Base-by-base conservation (phyloP, 2,329 filamentous ascomycete genomes). In the Rutstroemia sp. region DNA sequence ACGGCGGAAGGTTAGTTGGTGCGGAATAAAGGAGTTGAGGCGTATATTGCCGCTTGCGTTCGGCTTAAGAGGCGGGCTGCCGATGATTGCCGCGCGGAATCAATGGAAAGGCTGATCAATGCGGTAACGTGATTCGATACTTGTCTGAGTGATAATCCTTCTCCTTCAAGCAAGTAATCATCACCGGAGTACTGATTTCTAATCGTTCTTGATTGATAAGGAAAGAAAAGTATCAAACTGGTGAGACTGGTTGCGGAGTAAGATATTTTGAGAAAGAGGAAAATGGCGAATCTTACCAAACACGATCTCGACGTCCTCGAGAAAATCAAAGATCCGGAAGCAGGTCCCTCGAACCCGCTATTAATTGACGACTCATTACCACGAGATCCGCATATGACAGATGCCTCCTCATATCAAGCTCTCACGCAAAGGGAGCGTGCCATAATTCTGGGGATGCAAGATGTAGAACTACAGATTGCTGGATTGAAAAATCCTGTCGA, bases 271-370 rank as follows among this genome's bases (percentile, higher is more conserved):
- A 14, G 10, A 12, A 34, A 8, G 27, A 30, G 10, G 27, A 34
- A 34, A 34, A 55, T 55, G 81, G 70, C 78, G 45, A 67, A 73
- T 14, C 74, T 87, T 57, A 85, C 78, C 67, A 73, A 70, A 47
- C 79, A 79, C 61, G 84, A 87, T 67, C 71, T 82, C 68, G 77
- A 81, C 56, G 77, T 87, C 62, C 78, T 87, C 57, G 77, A 81
- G 60, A 86, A 86, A 68, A 86, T 87, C 69, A 81, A 80, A 64
- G 83, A 87, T 59, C 83, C 83, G 1, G 84, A 87, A 65, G 78
- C 78, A 7, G 77, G 85, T 60, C 79, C 83, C 14, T 73, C 77
- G 16, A 71, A 76, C 9, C 72, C 76, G 12, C 71, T 82, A 53
- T 73, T 82, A 56, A 73, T 85, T 57, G 80, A 85, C 56, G 19